Base-by-base conservation (phyloP, 495 filamentous ascomycete species). In the Aspergillus funiculosus region DNA sequence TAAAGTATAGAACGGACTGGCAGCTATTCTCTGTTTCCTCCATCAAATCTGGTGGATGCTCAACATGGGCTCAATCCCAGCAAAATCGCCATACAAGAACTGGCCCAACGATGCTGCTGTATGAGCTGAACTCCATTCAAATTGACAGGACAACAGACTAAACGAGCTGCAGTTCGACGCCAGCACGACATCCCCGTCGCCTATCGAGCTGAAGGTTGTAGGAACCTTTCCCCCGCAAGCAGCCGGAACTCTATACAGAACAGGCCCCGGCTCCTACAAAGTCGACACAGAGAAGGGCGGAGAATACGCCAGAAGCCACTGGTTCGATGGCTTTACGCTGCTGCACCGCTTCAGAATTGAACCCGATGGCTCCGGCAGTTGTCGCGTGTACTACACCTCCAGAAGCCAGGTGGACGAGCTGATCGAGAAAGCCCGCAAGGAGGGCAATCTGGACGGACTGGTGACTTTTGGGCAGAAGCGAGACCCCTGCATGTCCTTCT, bases 391-490 rank as follows among this genome's bases (percentile, higher is more conserved):
- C 9, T 53, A 53, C 20, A 53, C 15, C 38, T 48, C 44, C 4
- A 38, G 50, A 10, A 8, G 44, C 22, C 50, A 53, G 22, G 39
- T 43, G 13, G 50, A 53, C 37, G 39, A 35, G 13, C 37, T 53
- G 8, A 10, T 53, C 21, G 50, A 53, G 27, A 31, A 39, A n/a
- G 50, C 43, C 10, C 39, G 50, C 0, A 28, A 35, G 18, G 13
- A 30, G 1, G 39, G 44, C 6, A 43, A n/a, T 4, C 19, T 53
- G 8, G 27, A 43, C 11, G 29, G 30, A 1, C 17, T 34, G 9
- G 28, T 53, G 6, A 48, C 50, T 11, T 53, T 53, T 18, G 50
- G 31, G n/a, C 50, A 53, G 39, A 48, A 48, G 18, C 17, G 50
- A 8, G 50, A 53, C 22, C 50, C 50, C 2, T 53, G 50, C 25